Evolutionary conservation across 495 filamentous ascomycete species (phyloP).

Genomic region (Parathielavia hyrcaniae): DNA sequence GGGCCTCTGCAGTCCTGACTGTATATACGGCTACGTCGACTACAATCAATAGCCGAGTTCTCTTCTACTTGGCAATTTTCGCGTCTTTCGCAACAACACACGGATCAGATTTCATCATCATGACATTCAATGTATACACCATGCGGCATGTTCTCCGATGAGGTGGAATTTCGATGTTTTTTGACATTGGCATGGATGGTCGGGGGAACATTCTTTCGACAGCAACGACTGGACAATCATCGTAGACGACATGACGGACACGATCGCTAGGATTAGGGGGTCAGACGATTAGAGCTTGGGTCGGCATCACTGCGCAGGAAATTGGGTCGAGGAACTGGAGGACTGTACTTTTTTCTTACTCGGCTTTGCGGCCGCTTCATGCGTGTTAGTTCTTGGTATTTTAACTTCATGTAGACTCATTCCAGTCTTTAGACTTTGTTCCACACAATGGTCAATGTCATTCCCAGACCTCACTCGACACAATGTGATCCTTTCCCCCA

Average conservation of each 20-base stretch:
- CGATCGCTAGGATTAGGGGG: not conserved
- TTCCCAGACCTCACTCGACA: not conserved
- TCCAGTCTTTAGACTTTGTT: not conserved
- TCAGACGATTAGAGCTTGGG: not conserved
- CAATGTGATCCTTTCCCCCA: not conserved
- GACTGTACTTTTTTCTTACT: not conserved
- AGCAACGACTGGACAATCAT: too few species aligned
- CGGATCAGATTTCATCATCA: too few species aligned
- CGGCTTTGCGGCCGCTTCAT: not conserved
- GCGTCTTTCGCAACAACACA: too few species aligned
- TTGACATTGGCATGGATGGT: too few species aligned
- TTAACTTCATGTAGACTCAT: not conserved
- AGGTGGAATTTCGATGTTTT: too few species aligned
- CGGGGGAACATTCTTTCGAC: too few species aligned
- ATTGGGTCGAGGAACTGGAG: too few species aligned
- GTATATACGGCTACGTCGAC: not conserved
- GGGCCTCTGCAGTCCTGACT: not conserved
- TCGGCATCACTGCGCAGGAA: constrained; percentile 6
- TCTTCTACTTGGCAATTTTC: too few species aligned
- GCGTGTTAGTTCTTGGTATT: not conserved
- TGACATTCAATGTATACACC: too few species aligned
- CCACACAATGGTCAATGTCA: not conserved
- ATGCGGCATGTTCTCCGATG: too few species aligned
- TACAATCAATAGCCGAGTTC: not conserved
- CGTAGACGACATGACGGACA: too few species aligned